phyloP scores from a whole-genome alignment of 768 basidiomycete genomes.

The Leucocoprinus birnbaumii region DNA sequence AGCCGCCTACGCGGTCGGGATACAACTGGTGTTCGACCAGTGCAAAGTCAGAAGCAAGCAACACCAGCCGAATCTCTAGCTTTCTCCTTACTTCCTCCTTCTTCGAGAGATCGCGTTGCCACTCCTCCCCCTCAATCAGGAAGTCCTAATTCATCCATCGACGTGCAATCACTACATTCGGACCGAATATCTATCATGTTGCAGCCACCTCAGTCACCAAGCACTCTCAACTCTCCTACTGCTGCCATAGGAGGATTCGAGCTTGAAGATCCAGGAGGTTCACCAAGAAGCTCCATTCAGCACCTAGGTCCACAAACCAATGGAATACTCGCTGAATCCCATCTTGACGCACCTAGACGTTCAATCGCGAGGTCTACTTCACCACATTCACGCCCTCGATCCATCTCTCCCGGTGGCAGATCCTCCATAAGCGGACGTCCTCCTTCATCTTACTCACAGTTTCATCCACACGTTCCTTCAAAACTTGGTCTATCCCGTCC shows the following conservation, averaged over 20 bases:
- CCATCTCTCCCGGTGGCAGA: background rate
- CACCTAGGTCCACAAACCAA: no score
- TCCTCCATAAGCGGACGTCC: background rate
- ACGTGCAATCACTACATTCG: slow-evolving; percentile 4
- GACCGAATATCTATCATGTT: background rate
- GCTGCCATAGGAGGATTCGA: background rate
- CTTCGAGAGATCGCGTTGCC: slow-evolving; percentile 2
- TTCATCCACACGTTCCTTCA: background rate
- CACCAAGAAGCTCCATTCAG: no score
- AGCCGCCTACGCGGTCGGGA: no score
- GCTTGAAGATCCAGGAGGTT: background rate
- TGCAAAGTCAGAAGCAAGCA: no score
- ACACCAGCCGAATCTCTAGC: background rate
- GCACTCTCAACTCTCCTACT: background rate
- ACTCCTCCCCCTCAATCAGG: slow-evolving; percentile 3
- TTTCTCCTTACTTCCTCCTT: slow-evolving; percentile 13
- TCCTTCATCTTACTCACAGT: background rate
- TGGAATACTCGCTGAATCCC: background rate
- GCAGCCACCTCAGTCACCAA: background rate
- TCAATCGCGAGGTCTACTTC: background rate
- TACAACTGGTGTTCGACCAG: no score
- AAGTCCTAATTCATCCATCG: slow-evolving; percentile 2
- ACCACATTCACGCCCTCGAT: background rate
- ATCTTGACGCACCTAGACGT: slow-evolving; percentile 2
- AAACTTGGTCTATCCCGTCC: background rate